Evolutionary conservation across 2,329 filamentous ascomycete species (phyloP), one percentile per base, ranked within the genome.

Genomic region (Fusarium sp.): DNA sequence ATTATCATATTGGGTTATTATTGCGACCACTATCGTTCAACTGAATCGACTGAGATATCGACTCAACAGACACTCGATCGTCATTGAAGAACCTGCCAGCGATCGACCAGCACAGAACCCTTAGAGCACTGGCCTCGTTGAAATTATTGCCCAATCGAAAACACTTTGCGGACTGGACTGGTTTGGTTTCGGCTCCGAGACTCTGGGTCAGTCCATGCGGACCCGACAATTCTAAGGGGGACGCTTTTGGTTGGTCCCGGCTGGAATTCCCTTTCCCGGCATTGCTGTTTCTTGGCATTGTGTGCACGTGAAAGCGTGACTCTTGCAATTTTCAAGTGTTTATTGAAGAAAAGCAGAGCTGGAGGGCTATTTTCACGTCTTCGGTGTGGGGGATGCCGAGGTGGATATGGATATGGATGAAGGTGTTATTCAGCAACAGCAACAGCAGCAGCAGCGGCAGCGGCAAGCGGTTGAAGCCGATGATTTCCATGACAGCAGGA

Each of bases 301-400:
- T 11, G 58, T 23, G 17, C 23, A 20, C n/a, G 26, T 18, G 35
- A n/a, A 46, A 67, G 48, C 38, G 41, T 41, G 23, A 45, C 42
- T 33, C 14, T 12, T 35, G 40, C 48, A 23, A 35, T 48, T 46
- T 14, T 18, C 23, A 26, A n/a, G 48, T 44, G 30, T 46, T 63
- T 44, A 45, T 45, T 61, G 45, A 55, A 58, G 46, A 56, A 27
- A 52, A 60, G 58, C 50, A 54, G 67, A 62, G 33, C 65, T 73
- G 60, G 73, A 60, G 63, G 73, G 46, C 45, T 74, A 70, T 58
- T 75, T 67, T 65, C 59, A 62, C 40, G 69, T 62, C 44, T 71
- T 71, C 54, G 71, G 69, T 37, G 67, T 67, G 40, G 62, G 53
- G 57, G 40, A 46, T 38, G 40, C 27, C 13, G 60, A 71, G 41